phyloP scores from a whole-genome alignment of 2,329 filamentous ascomycete genomes.

The Fusarium citri region DNA sequence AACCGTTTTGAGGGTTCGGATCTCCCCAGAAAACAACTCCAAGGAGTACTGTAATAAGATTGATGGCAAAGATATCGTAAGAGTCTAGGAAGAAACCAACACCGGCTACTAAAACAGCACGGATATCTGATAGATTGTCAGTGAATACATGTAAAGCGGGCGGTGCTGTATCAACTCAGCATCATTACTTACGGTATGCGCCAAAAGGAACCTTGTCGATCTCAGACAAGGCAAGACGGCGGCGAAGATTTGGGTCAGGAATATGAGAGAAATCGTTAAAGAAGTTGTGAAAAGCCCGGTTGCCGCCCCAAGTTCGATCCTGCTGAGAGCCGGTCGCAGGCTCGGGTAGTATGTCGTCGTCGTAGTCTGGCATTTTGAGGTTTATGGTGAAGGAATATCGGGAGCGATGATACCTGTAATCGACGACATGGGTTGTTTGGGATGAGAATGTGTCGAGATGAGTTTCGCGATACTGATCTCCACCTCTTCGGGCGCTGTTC shows the following conservation, averaged over 20 bases:
- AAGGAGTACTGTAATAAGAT: slow-evolving; percentile 76
- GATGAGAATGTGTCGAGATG: slow-evolving; percentile 22
- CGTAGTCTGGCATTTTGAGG: slow-evolving; percentile 47
- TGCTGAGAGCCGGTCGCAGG: slow-evolving; percentile 50
- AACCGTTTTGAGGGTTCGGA: slow-evolving; percentile 55
- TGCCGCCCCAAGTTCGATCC: slow-evolving; percentile 68
- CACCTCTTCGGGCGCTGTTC: slow-evolving; percentile 30
- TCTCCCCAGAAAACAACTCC: slow-evolving; percentile 81
- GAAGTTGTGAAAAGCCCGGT: slow-evolving; percentile 79
- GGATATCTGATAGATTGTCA: slow-evolving; percentile 62
- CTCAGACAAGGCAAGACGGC: slow-evolving; percentile 80
- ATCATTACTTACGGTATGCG: slow-evolving; percentile 67
- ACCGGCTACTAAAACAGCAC: slow-evolving; percentile 79
- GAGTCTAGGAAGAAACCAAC: slow-evolving; percentile 88
- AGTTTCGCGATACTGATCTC: slow-evolving; percentile 34
- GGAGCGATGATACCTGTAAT: slow-evolving; percentile 37
- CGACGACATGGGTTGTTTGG: slow-evolving; percentile 46
- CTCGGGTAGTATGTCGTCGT: slow-evolving; percentile 57
- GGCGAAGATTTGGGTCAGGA: slow-evolving; percentile 78
- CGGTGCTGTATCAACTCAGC: not conserved
- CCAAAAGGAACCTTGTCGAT: slow-evolving; percentile 84
- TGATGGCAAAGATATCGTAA: slow-evolving; percentile 85
- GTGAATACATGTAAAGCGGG: not conserved
- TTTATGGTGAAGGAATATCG: slow-evolving; percentile 41
- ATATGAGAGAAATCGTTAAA: slow-evolving; percentile 75